Evolutionary conservation across 225 moss, liverwort and hornwort genomes (phyloP), one percentile per base, ranked within the genome.

Genomic region (Antitrichia curtipendula): DNA sequence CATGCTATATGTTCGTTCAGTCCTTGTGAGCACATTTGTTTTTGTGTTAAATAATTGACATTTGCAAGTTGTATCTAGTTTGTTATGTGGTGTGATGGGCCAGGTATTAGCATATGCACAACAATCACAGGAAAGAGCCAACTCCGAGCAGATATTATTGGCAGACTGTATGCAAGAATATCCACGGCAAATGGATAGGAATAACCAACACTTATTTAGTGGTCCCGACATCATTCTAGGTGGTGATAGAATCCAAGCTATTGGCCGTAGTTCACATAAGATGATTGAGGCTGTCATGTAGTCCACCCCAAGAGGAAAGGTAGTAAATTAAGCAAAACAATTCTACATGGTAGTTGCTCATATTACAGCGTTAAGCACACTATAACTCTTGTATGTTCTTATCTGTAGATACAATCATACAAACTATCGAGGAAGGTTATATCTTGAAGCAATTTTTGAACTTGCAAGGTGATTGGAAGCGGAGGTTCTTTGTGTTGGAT

Each of bases 81-180:
- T 89, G 14, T 60, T 88, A 50, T 89, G 75, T 81, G 86, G 69
- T 86, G 83, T 69, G 66, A 69, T 81, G 69, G 86, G 66, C 49
- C 90, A 94, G 95, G 98, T 98, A 54, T 91, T 98, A 68, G 94
- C 96, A 45, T 98, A 96, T 84, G 98, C 98, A 20, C 98, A 98
- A 90, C 98, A 98, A 80, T 96, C 96, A 43, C 91, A 96, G 82
- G 96, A 98, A 89, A 92, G 98, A 84, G 98, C 98, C 62, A 98
- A 98, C 92, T 96, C 96, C 70, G 98, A 98, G 94, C 98, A 96
- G 87, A 96, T 96, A 71, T 94, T 95, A 57, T 96, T 98, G 72
- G 98, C 98, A 45, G 98, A 98, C 86, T 95, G 98, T 78, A 98
- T 98, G 98, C 96, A 98, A 91, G 98, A 98, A 85, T 98, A 95